Base-by-base conservation (phyloP, 106 monocot genomes). In the Allium fistulosum region DNA sequence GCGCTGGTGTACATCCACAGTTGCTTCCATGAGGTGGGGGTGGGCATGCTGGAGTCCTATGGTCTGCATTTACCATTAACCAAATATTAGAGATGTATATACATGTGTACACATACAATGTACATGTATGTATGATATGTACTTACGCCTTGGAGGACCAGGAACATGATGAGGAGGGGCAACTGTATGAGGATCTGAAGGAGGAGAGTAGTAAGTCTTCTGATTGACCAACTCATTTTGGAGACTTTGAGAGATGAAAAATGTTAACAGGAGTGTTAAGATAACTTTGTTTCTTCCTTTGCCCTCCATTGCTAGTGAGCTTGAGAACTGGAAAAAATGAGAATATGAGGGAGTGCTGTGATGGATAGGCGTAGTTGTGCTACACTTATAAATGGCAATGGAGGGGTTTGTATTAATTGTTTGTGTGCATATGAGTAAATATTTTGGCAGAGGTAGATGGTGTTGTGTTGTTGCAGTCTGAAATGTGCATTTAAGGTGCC, bases 161-260 rank as follows among this genome's bases (percentile, higher is more conserved):
- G 16, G n/a, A 57, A 10, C n/a, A 11, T 46, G 68, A 57, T 22
- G 7, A 2, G 65, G 74, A 2, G 62, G 51, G 15, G 49, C 58
- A 17, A 59, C 14, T 12, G 58, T 59, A 67, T 67, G 58, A 15
- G 68, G 75, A 46, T 69, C 75, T 5, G 37, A 37, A 37, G 37
- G 37, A 62, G 59, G 62, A 49, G 53, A 9, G 69, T 75, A 75
- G 65, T 68, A 68, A 45, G 46, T 75, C 51, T 75, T 75, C 60
- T 75, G 59, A 7, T 59, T 61, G 17, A 6, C 67, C 52, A 67
- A 7, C 17, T 49, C 67, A 1, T 49, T 49, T 1, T 58, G 59
- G 16, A 46, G 17, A 46, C 68, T 18, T 26, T 12, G 61, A 16
- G 53, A 62, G 45, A 57, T 9, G 10, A 69, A 6, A 10, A 69